These are phyloP conservation scores for Pichia scutulata DNA, from an alignment of 805 yeast species.

Conservation along the genomic window DNA sequence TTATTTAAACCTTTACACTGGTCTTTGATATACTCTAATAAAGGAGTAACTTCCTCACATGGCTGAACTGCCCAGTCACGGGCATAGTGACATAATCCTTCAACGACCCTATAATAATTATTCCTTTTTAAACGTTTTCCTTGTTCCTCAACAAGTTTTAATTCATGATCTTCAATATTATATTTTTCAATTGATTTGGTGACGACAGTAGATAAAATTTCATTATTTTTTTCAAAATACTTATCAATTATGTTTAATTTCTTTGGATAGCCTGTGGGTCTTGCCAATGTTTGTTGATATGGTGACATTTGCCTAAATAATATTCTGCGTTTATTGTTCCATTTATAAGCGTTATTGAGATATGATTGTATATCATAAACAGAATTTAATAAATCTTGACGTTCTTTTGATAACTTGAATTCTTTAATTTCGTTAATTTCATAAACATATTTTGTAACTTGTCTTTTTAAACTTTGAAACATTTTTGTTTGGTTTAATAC, in stretches of 20 bases:
- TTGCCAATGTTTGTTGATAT: slow-evolving; percentile 50
- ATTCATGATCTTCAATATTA: slow-evolving; percentile 36
- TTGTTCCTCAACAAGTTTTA: slow-evolving; percentile 28
- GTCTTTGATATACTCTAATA: slow-evolving; percentile 41
- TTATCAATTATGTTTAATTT: slow-evolving; percentile 45
- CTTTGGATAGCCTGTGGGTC: slow-evolving; percentile 43
- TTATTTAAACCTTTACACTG: slow-evolving; percentile 30
- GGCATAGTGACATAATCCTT: slow-evolving; percentile 64
- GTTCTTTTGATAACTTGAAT: slow-evolving; percentile 10
- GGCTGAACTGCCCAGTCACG: slow-evolving; percentile 66
- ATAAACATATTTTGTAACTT: slow-evolving; percentile 3
- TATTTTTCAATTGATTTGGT: slow-evolving; percentile 29
- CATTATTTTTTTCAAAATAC: slow-evolving; percentile 40
- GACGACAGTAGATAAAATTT: slow-evolving; percentile 39
- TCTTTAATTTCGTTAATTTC: slow-evolving; percentile 5
- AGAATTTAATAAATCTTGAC: slow-evolving; percentile 30
- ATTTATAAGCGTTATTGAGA: slow-evolving; percentile 28
- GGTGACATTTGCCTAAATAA: slow-evolving; percentile 41
- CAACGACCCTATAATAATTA: slow-evolving; percentile 45
- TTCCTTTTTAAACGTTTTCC: slow-evolving; percentile 11
- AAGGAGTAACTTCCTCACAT: slow-evolving; percentile 42
- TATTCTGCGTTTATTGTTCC: slow-evolving; percentile 40
- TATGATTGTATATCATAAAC: slow-evolving; percentile 42
- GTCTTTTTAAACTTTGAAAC: slow-evolving; percentile 12
- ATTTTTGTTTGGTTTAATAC: slow-evolving; percentile 22